Conservation (phyloP, 2,329 filamentous ascomycete genomes). For the Chrysoporthe puriensis region DNA sequence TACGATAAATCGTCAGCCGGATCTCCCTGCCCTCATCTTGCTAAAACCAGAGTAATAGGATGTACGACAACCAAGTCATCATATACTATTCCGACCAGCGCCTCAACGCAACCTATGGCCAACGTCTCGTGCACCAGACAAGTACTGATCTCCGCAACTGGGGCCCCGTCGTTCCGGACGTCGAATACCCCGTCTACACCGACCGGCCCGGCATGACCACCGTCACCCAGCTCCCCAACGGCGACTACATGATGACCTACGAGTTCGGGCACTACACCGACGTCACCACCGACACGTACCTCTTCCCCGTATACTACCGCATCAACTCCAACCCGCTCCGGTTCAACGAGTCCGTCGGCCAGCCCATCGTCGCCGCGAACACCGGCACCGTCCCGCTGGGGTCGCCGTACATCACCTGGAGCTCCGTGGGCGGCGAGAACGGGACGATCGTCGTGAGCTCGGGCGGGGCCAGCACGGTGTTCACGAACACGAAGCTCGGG, state of each 20-base stretch:
- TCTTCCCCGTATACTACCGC: slow-evolving; percentile 50
- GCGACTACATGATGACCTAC: slow-evolving; percentile 66
- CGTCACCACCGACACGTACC: slow-evolving; percentile 36
- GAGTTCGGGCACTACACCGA: slow-evolving; percentile 56
- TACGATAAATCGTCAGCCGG: background rate
- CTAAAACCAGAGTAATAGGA: slow-evolving; percentile 38
- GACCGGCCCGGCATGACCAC: slow-evolving; percentile 72
- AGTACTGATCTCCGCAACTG: slow-evolving; percentile 64
- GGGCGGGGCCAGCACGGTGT: slow-evolving; percentile 44
- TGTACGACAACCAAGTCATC: slow-evolving; percentile 61
- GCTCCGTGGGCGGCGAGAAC: slow-evolving; percentile 46
- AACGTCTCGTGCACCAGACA: slow-evolving; percentile 69
- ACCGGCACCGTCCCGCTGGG: slow-evolving; percentile 40
- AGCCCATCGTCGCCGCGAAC: slow-evolving; percentile 38
- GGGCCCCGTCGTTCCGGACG: slow-evolving; percentile 64
- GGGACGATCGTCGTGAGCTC: slow-evolving; percentile 50
- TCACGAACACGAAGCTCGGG: slow-evolving; percentile 47
- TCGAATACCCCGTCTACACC: slow-evolving; percentile 63
- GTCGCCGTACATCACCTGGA: slow-evolving; percentile 51
- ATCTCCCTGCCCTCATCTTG: background rate
- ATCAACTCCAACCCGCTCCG: slow-evolving; percentile 44
- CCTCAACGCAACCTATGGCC: slow-evolving; percentile 61
- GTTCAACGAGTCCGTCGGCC: slow-evolving; percentile 40
- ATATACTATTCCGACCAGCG: slow-evolving; percentile 76
- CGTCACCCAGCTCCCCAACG: slow-evolving; percentile 60